Base-by-base conservation (phyloP, 2,329 filamentous ascomycete species). In the Coniochaeta hoffmannii region DNA sequence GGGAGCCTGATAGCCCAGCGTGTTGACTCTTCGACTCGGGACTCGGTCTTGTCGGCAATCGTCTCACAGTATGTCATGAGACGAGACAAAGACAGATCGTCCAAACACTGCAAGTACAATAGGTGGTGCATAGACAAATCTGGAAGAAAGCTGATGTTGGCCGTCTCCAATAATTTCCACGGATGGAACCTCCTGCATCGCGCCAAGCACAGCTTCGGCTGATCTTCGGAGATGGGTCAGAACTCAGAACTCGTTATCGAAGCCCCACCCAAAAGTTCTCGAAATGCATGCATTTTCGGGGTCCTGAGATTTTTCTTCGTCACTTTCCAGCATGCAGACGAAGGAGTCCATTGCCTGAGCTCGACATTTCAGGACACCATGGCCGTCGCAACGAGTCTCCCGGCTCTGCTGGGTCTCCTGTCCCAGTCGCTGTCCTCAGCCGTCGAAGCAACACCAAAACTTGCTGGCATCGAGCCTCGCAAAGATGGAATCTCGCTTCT, bases 401-500 rank as follows among this genome's bases (percentile, higher is more conserved):
- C 60, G 71, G 76, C 83, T 75, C 75, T 83, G 22, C 71, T 77
- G 49, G 62, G 78, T 34, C 80, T 79, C 0, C 66, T 87, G 35
- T 80, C 77, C 0, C 79, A 80, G 59, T 86, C 83, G 1, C 68
- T 87, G 1, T 76, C 77, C 0, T 79, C 85, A 0, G 83, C 88
- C 0, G 77, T 87, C 49, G 83, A 91, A 57, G 84, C 86, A 6
- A 79, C 86, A 0, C 83, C 87, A 0, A 81, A 82, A 51, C 68
- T 84, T 17, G 68, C 78, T n/a, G 70, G 76, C 14, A 81, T 95
- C 57, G 75, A 87, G 51, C 83, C 89, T n/a, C 87, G 89, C 1
- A 79, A 86, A 60, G 85, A 96, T 64, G 93, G 94, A 66, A 94
- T 99, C 57, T 97, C 94, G 0, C 83, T 99, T 1, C 86, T 99